Conservation (phyloP, 2,329 filamentous ascomycete species). For the Phialophora macrospora region DNA sequence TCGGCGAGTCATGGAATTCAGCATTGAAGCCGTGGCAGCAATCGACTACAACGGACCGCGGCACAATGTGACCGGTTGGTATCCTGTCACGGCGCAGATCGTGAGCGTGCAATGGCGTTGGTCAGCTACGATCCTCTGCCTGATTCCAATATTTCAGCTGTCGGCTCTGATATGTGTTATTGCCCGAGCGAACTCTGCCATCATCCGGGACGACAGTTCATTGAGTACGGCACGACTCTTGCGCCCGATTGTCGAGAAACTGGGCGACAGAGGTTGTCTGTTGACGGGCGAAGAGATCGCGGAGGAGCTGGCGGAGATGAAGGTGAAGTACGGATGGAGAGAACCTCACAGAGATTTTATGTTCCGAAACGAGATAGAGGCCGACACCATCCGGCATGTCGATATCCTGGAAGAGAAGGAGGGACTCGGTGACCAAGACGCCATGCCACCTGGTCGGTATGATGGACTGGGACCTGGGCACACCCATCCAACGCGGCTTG, state of each 20-base stretch:
- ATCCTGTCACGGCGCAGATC: conserved; percentile 85
- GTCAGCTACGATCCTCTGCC: conserved; percentile 31
- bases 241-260: conserved; percentile 36
- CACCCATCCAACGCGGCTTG: not conserved
- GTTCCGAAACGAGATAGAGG: conserved; percentile 32
- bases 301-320: conserved; percentile 30
- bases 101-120: conserved; percentile 70
- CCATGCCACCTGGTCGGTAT: conserved; percentile 31
- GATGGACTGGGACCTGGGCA: conserved; percentile 16
- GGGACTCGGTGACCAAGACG: conserved; percentile 28
- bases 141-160: conserved; percentile 35
- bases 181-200: conserved; percentile 36
- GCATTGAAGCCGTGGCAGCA: conserved; percentile 36
- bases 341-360: conserved; percentile 23
- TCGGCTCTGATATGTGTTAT: conserved; percentile 35
- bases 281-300: conserved; percentile 37
- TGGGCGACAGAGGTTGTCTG: conserved; percentile 36
- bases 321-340: conserved; percentile 37
- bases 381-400: conserved; percentile 29
- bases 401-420: conserved; percentile 35
- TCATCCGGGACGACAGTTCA: conserved; percentile 37
- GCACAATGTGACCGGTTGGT: conserved; percentile 75
- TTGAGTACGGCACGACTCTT: conserved; percentile 36
- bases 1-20: conserved; percentile 33
- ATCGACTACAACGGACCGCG: conserved; percentile 37